Evolutionary conservation across 495 filamentous ascomycete species (phyloP).

Genomic region (Saxophila tyrrhenica): DNA sequence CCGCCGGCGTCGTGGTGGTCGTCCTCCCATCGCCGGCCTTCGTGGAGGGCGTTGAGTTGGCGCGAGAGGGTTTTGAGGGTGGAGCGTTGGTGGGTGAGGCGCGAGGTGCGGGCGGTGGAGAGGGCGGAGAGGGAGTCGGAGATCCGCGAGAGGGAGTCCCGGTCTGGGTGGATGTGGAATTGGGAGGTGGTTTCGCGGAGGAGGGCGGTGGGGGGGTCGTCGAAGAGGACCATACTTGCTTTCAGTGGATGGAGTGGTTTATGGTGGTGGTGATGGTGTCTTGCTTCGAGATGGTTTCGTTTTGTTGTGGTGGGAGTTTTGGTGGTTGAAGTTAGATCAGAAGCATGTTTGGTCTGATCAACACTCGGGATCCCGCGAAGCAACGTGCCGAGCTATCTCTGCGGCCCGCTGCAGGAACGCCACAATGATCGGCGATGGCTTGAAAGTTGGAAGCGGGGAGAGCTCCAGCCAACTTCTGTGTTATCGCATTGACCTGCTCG

Average conservation of each 20-base stretch:
- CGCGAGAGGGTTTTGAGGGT: constrained; percentile 64
- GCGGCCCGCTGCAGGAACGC: neutral
- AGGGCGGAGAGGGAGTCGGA: constrained; percentile 69
- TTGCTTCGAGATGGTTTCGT: no score
- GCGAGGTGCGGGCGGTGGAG: constrained; percentile 63
- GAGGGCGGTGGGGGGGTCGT: constrained; percentile 84
- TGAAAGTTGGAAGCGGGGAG: neutral
- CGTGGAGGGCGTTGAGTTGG: constrained; percentile 48
- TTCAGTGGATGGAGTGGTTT: constrained; percentile 31
- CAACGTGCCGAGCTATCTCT: neutral
- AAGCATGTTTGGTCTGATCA: no score
- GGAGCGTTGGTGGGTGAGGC: constrained; percentile 58
- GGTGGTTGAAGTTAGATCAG: no score
- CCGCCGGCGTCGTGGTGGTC: constrained; percentile 33
- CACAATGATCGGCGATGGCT: no score
- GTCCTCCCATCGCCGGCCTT: constrained; percentile 47
- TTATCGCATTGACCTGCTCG: no score
- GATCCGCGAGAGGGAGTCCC: constrained; percentile 73
- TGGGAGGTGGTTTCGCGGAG: constrained; percentile 82
- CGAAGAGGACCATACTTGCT: constrained; percentile 68
- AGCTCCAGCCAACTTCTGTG: no score
- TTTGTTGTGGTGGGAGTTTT: no score
- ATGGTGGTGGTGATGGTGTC: neutral
- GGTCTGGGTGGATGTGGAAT: constrained; percentile 89
- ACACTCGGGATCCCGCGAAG: no score